A percentile compares a stretch with the other conserved stretches of the same genome.
phyloP scores from a whole-genome alignment of 106 monocot species.

The Acorus gramineus region DNA sequence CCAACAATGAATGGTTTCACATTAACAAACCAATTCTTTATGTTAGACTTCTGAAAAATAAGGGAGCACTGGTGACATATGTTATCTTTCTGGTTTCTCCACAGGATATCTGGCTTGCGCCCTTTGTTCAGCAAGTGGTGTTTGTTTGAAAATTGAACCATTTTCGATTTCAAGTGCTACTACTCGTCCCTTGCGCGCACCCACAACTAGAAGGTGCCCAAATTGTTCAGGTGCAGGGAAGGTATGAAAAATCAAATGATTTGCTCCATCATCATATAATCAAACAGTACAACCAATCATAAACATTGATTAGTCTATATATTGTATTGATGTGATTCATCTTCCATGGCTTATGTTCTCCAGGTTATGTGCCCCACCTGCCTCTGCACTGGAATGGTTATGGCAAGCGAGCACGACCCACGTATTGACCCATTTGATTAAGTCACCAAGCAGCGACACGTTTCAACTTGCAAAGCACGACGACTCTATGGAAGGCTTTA shows the following conservation, averaged over 20 bases:
- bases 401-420: slow-evolving; percentile 94
- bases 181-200: slow-evolving; percentile 36
- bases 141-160: slow-evolving; percentile 33
- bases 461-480: neutral
- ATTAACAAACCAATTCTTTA: too few relatives aligned
- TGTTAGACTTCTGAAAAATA: too few relatives aligned
- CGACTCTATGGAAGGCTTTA: too few relatives aligned
- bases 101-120: slow-evolving; percentile 87
- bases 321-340: too few relatives aligned
- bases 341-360: neutral
- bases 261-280: too few relatives aligned
- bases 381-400: slow-evolving; percentile 89
- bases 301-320: too few relatives aligned
- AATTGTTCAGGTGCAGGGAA: slow-evolving; percentile 86
- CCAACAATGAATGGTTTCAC: too few relatives aligned
- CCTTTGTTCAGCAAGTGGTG: slow-evolving; percentile 66
- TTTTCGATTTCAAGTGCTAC: slow-evolving; percentile 29
- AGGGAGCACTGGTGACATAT: neutral
- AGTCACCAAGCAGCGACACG: neutral
- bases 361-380: slow-evolving; percentile 98
- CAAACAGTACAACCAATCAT: too few relatives aligned
- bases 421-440: slow-evolving; percentile 82
- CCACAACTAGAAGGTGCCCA: slow-evolving; percentile 48
- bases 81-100: neutral
- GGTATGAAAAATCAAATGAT: slow-evolving; percentile 17